A percentile compares a stretch with the other conserved stretches of the same genome.
phyloP scores from a whole-genome alignment of 225 moss, liverwort and hornwort genomes.

The Straminergon stramineum region DNA sequence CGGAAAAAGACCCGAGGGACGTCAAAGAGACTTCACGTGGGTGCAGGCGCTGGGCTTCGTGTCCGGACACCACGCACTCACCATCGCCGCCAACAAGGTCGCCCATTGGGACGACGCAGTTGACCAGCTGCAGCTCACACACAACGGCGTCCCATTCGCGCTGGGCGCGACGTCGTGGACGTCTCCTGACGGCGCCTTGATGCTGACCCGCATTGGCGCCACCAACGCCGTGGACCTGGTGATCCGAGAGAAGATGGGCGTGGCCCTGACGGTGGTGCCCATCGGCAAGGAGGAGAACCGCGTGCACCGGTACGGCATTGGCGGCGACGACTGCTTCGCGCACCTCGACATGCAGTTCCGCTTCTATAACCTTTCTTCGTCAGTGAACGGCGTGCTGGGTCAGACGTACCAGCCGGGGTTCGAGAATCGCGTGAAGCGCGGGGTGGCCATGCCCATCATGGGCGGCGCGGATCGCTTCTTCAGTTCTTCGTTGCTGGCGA shows the following conservation, averaged over 20 bases:
- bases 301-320: not conserved
- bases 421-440: slow-evolving; percentile 26
- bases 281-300: not conserved
- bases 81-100: slow-evolving; percentile 8
- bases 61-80: slow-evolving; percentile 17
- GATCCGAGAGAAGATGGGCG: slow-evolving; percentile 7
- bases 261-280: slow-evolving; percentile 38
- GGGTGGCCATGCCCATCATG: slow-evolving; percentile 24
- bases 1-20: not conserved
- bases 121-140: not conserved
- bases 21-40: not conserved
- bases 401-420: slow-evolving; percentile 53
- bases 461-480: slow-evolving; percentile 21
- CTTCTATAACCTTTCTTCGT: slow-evolving; percentile 20
- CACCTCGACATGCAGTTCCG: not conserved
- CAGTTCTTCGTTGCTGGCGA: slow-evolving; percentile 20
- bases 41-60: not conserved
- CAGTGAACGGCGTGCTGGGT: slow-evolving; percentile 46
- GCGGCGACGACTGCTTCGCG: not conserved
- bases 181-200: not conserved
- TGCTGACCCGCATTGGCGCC: not conserved
- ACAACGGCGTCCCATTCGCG: not conserved
- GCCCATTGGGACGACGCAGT: not conserved
- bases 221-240: not conserved
- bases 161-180: not conserved